These are phyloP conservation scores for Biscutella auriculata DNA, from an alignment of 441 rosid genomes.

Conservation along the genomic window DNA sequence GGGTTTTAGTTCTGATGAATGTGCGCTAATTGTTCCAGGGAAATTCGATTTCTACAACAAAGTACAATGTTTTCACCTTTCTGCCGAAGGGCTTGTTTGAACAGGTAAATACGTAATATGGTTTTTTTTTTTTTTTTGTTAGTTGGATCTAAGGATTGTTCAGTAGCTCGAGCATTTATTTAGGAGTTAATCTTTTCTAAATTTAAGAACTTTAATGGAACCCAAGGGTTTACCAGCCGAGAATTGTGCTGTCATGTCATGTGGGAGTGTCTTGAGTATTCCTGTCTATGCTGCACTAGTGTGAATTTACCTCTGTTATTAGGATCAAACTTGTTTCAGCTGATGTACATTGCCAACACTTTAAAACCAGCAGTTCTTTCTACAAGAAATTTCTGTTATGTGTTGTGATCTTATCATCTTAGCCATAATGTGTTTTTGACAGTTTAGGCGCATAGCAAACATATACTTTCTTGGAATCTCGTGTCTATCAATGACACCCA, in stretches of 20 bases:
- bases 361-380: not conserved
- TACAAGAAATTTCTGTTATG: not conserved
- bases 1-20: slow-evolving; percentile 25
- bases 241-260: not conserved
- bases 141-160: not conserved
- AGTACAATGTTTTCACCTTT: slow-evolving; percentile 90
- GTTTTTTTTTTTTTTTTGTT: not conserved
- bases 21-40: slow-evolving; percentile 45
- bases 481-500: slow-evolving; percentile 82
- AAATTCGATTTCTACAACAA: slow-evolving; percentile 87
- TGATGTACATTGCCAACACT: not conserved
- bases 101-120: not conserved
- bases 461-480: slow-evolving; percentile 88
- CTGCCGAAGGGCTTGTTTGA: slow-evolving; percentile 73
- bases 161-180: not conserved
- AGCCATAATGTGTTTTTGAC: slow-evolving; percentile 26
- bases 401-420: slow-evolving; percentile 11
- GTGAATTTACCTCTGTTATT: not conserved
- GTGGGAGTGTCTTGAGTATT: not conserved
- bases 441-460: slow-evolving; percentile 99
- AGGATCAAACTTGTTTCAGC: not conserved
- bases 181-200: not conserved
- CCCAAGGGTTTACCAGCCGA: not conserved
- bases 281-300: not conserved
- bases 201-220: not conserved